Conservation (phyloP, 352 stramenopile genomes). For the Globisporangium cylindrosporum region DNA sequence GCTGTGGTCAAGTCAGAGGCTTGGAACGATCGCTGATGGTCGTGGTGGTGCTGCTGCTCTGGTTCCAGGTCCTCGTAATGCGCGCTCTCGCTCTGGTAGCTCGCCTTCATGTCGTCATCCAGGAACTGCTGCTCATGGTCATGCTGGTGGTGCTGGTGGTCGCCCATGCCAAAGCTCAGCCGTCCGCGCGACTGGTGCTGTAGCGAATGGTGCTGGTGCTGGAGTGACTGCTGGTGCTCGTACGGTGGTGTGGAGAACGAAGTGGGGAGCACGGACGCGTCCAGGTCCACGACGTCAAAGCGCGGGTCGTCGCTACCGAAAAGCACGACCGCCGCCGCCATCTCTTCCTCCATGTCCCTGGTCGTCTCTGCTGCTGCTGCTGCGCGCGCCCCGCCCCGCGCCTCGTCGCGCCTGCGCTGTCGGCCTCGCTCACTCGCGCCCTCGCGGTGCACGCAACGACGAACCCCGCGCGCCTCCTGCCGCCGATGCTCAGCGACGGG, state of each 20-base stretch:
- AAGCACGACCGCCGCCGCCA: slow-evolving; percentile 47
- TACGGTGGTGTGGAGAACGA: slow-evolving; percentile 36
- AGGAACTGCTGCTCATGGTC: slow-evolving; percentile 6
- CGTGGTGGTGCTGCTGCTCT: slow-evolving; percentile 6
- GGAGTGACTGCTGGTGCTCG: not conserved
- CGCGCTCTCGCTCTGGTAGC: slow-evolving; percentile 8
- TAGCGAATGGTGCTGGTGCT: not conserved
- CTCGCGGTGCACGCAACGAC: slow-evolving; percentile 8
- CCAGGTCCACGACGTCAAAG: slow-evolving; percentile 57
- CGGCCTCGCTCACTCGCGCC: slow-evolving; percentile 17
- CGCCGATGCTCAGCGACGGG: slow-evolving; percentile 5
- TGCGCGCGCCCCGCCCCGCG: slow-evolving; percentile 15
- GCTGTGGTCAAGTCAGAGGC: not conserved
- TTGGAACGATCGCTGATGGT: slow-evolving; percentile 4
- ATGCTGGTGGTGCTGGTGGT: not conserved
- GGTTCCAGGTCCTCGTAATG: slow-evolving; percentile 3
- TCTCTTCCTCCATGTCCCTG: slow-evolving; percentile 45
- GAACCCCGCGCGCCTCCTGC: slow-evolving; percentile 7
- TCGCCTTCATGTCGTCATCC: slow-evolving; percentile 6
- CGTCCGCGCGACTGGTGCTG: slow-evolving; percentile 3
- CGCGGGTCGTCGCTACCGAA: slow-evolving; percentile 44
- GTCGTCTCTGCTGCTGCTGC: slow-evolving; percentile 5
- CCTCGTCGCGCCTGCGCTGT: slow-evolving; percentile 7
- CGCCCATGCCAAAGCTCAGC: slow-evolving; percentile 7
- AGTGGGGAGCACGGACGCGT: slow-evolving; percentile 39